A percentile compares a stretch with the other conserved stretches of the same genome.
These are phyloP conservation scores for Hypoxylon sp. DNA, from an alignment of 2,329 filamentous ascomycete species.

Conservation along the genomic window DNA sequence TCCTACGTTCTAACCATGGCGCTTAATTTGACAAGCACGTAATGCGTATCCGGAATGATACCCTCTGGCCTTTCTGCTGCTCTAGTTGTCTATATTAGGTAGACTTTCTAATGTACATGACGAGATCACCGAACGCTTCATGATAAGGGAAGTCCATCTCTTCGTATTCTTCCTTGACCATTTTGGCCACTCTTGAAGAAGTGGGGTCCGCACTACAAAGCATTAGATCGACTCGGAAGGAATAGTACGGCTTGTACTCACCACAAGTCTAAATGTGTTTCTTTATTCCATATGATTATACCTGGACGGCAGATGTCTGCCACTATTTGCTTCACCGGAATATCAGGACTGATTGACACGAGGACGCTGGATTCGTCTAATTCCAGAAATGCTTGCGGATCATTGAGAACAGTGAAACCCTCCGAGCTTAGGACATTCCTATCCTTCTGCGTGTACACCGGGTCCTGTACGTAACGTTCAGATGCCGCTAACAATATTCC, in stretches of 20 bases:
- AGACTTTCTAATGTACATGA: background rate
- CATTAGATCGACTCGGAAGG: background rate
- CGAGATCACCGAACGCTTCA: background rate
- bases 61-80: background rate
- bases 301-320: background rate
- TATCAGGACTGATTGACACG: background rate
- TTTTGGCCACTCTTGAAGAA: background rate
- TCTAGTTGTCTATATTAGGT: background rate
- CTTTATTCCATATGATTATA: background rate
- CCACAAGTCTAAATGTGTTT: background rate
- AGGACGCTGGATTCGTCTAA: background rate
- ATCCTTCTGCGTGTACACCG: background rate
- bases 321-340: background rate
- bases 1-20: background rate
- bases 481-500: background rate
- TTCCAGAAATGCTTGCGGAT: background rate
- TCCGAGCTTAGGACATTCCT: background rate
- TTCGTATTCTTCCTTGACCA: background rate
- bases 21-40: too few relatives aligned
- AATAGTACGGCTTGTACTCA: background rate
- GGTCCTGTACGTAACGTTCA: background rate
- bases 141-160: background rate
- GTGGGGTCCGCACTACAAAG: background rate
- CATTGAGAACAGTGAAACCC: background rate
- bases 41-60: too few relatives aligned